Conservation (phyloP, 768 basidiomycete genomes). For the Leccinellum albellum region DNA sequence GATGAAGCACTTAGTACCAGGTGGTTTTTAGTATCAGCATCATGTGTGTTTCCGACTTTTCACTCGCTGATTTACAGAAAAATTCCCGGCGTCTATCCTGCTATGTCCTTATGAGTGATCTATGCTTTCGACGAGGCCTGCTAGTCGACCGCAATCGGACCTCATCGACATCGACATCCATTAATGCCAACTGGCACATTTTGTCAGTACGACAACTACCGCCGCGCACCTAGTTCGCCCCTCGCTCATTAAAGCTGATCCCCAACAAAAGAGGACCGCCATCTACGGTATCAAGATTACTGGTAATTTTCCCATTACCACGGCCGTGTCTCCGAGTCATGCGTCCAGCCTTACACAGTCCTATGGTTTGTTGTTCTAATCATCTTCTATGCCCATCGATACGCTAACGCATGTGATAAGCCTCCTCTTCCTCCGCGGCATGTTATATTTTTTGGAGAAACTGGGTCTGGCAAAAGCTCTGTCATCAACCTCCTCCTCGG, state of each 20-base stretch:
- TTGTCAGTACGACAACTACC: neutral
- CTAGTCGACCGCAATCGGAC: neutral
- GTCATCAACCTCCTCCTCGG: constrained; percentile 23
- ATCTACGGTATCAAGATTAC: neutral
- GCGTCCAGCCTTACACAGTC: neutral
- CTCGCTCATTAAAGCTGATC: neutral
- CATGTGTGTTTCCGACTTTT: constrained; percentile 8
- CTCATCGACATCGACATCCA: no score
- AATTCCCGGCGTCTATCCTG: neutral
- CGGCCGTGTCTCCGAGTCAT: neutral
- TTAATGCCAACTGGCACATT: neutral
- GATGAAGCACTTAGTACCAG: no score
- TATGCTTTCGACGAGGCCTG: constrained; percentile 1
- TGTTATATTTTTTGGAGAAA: constrained; percentile 24
- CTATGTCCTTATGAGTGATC: neutral
- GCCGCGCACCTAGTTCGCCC: neutral
- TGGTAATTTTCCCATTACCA: neutral
- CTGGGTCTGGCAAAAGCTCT: constrained; percentile 27
- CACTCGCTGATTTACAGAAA: neutral
- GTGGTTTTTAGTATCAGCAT: no score
- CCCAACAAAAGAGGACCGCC: neutral
- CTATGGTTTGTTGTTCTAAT: neutral
- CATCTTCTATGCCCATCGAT: neutral
- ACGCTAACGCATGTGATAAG: neutral
- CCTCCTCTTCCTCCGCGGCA: constrained; percentile 1